Evolutionary conservation across 75 land plant species (phyloP), one percentile per base, ranked within the genome.

Genomic region (Pinus tabuliformis): DNA sequence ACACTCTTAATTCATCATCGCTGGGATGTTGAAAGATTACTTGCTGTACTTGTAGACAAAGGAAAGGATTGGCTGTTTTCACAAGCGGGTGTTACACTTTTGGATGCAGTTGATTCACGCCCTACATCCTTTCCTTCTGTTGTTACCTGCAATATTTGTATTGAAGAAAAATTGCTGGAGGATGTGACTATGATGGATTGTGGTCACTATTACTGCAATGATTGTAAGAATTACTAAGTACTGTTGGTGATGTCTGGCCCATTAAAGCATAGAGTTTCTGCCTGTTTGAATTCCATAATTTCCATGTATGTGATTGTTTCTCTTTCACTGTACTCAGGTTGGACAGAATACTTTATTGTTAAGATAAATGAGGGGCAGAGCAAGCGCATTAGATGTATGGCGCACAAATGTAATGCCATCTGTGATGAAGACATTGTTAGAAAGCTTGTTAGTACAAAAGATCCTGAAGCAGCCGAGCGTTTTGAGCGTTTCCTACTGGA

Each of bases 301-400:
- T 24, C 13, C 22, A 76, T 66, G 18, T 66, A 24, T 24, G n/a
- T 45, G 22, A 75, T 66, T 76, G 4, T 7, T 30, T 37, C 21
- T 6, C 21, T 68, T 58, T 15, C 56, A 73, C 72, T 77, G 22
- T 80, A 22, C 20, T 61, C 90, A 95, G 98, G 98, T 73, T 95
- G 96, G 98, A 89, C 86, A 21, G 85, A 84, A 57, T 85, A 93
- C 70, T 95, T 95, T 74, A 83, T 87, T 74, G 86, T 93, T 24
- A 91, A 91, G 81, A 95, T 95, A 68, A 93, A 81, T 72, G 98
- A 93, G 61, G 98, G 98, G 21, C 87, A 89, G 78, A 93, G 96
- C 70, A 86, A 83, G 73, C 90, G 92, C 37, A 81, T 95, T 70
- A 88, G 76, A 45, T 95, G 98, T 85, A 95, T 95, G 98, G 92